Conservation (phyloP, 805 yeast genomes). For the Saturnispora silvae region DNA sequence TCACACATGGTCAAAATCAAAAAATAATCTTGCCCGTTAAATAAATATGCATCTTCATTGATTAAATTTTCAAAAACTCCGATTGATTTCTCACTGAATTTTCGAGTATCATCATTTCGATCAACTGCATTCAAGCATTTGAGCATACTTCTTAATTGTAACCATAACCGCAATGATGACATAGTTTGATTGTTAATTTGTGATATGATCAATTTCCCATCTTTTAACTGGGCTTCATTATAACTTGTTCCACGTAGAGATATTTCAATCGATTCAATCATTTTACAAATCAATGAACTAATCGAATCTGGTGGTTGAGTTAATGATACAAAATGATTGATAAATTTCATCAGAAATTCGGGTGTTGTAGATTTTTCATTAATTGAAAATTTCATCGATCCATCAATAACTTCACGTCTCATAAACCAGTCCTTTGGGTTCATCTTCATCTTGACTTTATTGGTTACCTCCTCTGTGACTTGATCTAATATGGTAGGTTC, state of each 20-base stretch:
- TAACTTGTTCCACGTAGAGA: conserved; percentile 43
- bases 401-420: conserved; percentile 13
- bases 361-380: conserved; percentile 16
- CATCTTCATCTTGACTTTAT: conserved; percentile 16
- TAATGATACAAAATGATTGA: conserved; percentile 16
- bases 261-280: conserved; percentile 57
- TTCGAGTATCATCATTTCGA: conserved; percentile 17
- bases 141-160: conserved; percentile 25
- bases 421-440: conserved; percentile 23
- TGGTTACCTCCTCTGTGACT: conserved; percentile 17
- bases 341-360: conserved; percentile 18
- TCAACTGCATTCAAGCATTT: conserved; percentile 15
- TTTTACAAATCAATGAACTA: conserved; percentile 33
- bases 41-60: conserved; percentile 26
- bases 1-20: conserved; percentile 38
- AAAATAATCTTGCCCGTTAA: conserved; percentile 39
- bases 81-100: conserved; percentile 22
- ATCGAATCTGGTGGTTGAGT: conserved; percentile 25
- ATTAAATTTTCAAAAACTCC: conserved; percentile 48
- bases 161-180: conserved; percentile 43
- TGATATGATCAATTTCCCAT: conserved; percentile 32
- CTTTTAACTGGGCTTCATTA: conserved; percentile 2
- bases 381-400: conserved; percentile 7
- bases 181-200: conserved; percentile 55
- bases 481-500: conserved; percentile 8